Evolutionary conservation across 805 yeast species (phyloP).

Genomic region (Kluyveromyces starmeri): DNA sequence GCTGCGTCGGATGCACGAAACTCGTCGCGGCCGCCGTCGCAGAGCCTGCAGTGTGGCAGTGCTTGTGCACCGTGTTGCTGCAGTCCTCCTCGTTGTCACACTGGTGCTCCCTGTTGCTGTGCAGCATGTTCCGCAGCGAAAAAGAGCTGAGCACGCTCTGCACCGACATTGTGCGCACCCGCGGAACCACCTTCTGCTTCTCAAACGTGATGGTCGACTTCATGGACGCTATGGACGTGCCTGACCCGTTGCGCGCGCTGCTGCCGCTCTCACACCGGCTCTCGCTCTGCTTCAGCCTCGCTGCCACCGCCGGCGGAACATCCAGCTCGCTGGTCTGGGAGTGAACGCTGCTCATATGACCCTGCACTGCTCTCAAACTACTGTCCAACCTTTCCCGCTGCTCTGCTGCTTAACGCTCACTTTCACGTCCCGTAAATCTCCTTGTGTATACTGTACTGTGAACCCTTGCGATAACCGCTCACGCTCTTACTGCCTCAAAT

Average conservation of each 20-base stretch:
- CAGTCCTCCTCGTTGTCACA: neutral
- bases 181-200: constrained; percentile 53
- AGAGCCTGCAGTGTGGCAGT: constrained; percentile 7
- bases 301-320: constrained; percentile 7
- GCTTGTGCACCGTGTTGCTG: constrained; percentile 32
- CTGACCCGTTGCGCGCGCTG: constrained; percentile 4
- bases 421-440: too few species aligned
- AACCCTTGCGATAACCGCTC: too few species aligned
- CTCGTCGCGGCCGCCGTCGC: constrained; percentile 10
- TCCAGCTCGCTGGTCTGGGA: constrained; percentile 17
- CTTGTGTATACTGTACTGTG: too few species aligned
- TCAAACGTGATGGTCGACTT: constrained; percentile 32
- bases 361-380: too few species aligned
- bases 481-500: too few species aligned
- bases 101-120: constrained; percentile 44
- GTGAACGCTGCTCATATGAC: constrained; percentile 23
- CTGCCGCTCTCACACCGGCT: constrained; percentile 5
- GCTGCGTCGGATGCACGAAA: constrained; percentile 27
- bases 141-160: constrained; percentile 45
- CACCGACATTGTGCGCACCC: constrained; percentile 32
- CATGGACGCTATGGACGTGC: constrained; percentile 9
- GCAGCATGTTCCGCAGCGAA: constrained; percentile 53
- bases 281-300: constrained; percentile 8
- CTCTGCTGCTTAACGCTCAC: too few species aligned
- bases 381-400: too few species aligned